phyloP scores from a whole-genome alignment of 169 alveolate genomes.

The Plasmodium fragile region DNA sequence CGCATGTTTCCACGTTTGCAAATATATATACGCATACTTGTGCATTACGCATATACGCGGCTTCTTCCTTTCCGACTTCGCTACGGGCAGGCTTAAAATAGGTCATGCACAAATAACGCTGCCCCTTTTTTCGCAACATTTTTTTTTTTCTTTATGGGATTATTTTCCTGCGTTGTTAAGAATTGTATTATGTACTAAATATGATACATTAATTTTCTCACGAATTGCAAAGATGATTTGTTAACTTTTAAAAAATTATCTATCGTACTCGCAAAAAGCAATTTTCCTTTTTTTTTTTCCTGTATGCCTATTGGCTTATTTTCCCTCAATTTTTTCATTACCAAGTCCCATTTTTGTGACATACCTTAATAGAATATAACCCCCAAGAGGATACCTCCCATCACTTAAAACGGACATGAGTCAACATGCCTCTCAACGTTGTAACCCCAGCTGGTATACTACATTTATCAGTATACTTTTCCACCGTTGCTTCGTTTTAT shows the following conservation, averaged over 20 bases:
- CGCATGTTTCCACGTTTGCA: not conserved
- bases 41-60: not conserved
- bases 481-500: not conserved
- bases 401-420: not conserved
- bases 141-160: not conserved
- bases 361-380: not conserved
- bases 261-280: not conserved
- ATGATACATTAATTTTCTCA: not conserved
- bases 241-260: not conserved
- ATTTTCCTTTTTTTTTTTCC: not conserved
- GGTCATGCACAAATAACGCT: not conserved
- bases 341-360: not conserved
- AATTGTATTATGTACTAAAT: not conserved
- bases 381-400: not conserved
- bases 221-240: not conserved
- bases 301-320: not conserved
- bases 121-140: not conserved
- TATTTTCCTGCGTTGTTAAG: not conserved
- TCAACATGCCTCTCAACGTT: slow-evolving; percentile 58
- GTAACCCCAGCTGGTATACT: slow-evolving; percentile 45
- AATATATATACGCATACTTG: not conserved
- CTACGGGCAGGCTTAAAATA: not conserved
- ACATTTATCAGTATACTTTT: not conserved
- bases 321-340: not conserved
- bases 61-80: not conserved